Base-by-base conservation (phyloP, 148 eudicot species). In the Silene latifolia region DNA sequence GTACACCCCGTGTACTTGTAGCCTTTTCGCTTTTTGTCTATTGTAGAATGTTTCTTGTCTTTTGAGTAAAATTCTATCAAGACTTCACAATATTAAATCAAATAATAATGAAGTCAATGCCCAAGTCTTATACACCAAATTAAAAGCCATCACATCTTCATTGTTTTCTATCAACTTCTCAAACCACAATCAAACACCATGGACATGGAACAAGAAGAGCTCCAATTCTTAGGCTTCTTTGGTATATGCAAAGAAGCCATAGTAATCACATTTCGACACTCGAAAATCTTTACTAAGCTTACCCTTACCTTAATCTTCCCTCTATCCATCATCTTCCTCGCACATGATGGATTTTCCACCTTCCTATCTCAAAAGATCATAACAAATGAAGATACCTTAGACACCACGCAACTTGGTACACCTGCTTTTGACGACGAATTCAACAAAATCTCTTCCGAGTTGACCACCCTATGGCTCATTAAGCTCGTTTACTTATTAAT, bases 181-280 rank as follows among this genome's bases (percentile, higher is more conserved):
- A 69, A 47, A 47, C 47, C 13, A 46, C 56, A 61, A 35, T 44
- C 54, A 67, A 8, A 25, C 19, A 25, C 75, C 78, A 84, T 84
- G 78, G 84, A 84, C 44, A 79, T 13, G 72, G 85, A 85, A 65
- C 89, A 84, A 81, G 85, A 87, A 39, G 86, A 84, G 74, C 79
- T 87, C 63, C 86, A 87, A 80, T 72, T 64, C 79, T 76, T 85
- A 25, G 83, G 86, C 11, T 79, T 81, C 85, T 72, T 83, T 21
- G 85, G 80, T 53, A 83, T 85, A 48, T 77, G 79, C 75, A 77
- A 79, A 48, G 86, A 87, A 79, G 82, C 90, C 62, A 19, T 77
- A 15, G 71, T 69, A 15, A 74, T 81, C 68, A 76, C 83, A 62
- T 74, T 68, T 13, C 74, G 79, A 59, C 75, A 70, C 29, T 51